Evolutionary conservation across 192 early-diverging fungal species (phyloP), one percentile per base, ranked within the genome.

Genomic region (Umbelopsis sp.): DNA sequence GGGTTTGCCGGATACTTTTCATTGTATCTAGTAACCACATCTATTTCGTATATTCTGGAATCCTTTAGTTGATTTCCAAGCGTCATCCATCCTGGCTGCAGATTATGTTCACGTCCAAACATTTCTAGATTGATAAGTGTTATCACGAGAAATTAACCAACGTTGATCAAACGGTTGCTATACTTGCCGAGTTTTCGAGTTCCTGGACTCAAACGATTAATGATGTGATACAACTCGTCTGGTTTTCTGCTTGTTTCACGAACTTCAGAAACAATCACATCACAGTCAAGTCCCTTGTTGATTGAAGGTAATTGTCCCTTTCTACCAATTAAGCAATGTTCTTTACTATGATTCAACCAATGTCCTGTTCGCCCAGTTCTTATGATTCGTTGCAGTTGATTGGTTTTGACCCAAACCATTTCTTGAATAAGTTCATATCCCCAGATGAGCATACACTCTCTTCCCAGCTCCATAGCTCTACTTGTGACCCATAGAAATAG

Each of bases 301-400:
- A 80, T 64, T 12, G 66, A 46, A 10, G 74, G 64, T 23, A 75
- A 71, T 33, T 71, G 71, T 20, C 88, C 86, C 68, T 88, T 88
- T 48, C 84, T 73, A 3, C 85, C 88, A 12, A 89, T 76, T 37
- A 89, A 69, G 61, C 86, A 89, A 69, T 89, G 88, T 71, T 89
- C 88, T 69, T 89, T 89, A 64, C 81, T 81, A 52, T 89, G 88
- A 67, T 89, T 89, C 23, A 89, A 50, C 88, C 88, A 89, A 69
- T 89, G 88, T 33, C 88, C 88, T 53, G 88, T 89, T 27, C 88
- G 71, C 0, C 88, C 86, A 0, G 86, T 89, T 13, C 88, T 71
- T 64, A 89, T 88, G 37, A 88, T 76, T 12, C 81, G 71, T 46
- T 88, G 87, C 18, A 88, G 70, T 78, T 89, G 88, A 74, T 89